Base-by-base conservation (phyloP, 2,329 filamentous ascomycete species). In the Whalleya microplaca region DNA sequence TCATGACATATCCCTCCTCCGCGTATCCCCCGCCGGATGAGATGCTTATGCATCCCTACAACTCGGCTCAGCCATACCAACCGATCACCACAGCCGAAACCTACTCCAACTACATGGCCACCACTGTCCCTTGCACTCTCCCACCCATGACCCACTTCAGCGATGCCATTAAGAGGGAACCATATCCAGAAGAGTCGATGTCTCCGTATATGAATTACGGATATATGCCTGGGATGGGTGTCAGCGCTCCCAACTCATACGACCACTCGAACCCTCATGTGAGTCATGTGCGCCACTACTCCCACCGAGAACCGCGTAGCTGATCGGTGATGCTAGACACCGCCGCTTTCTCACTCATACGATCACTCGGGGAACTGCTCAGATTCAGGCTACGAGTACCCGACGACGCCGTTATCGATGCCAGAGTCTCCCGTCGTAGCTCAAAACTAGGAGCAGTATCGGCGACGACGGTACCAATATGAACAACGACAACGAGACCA, bases 301-400 rank as follows among this genome's bases (percentile, higher is more conserved):
- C 73, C 72, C 70, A 72, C 67, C 72, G 72, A 72, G 72, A 74
- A 67, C 66, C 71, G 69, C 72, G 72, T 75, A 78, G 78, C 81
- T 82, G 79, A 83, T 77, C 72, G 72, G 72, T 74, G 66, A 68
- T 72, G 64, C 67, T 77, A 92, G 89, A 92, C 89, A 73, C 89
- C 89, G 76, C 87, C 89, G 70, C 84, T 92, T 66, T 89, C 87
- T 68, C 87, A 89, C 71, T 88, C 86, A 23, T 90, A 86, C 72
- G 87, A 90, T 67, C 83, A 86, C 71, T 90, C 87, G 50, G 77
- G 83, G 58, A 80, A 78, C 67, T 85, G 84, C 72, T 87, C 84
- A 29, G 84, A 87, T 65, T 76, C 80, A 59, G 81, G 82, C 55
- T 86, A 83, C 69, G 82, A 86, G 63, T 87, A 87, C 74, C 88